Evolutionary conservation across 192 early-diverging fungal species (phyloP).

Genomic region (Phlyctochytrium bullatum): DNA sequence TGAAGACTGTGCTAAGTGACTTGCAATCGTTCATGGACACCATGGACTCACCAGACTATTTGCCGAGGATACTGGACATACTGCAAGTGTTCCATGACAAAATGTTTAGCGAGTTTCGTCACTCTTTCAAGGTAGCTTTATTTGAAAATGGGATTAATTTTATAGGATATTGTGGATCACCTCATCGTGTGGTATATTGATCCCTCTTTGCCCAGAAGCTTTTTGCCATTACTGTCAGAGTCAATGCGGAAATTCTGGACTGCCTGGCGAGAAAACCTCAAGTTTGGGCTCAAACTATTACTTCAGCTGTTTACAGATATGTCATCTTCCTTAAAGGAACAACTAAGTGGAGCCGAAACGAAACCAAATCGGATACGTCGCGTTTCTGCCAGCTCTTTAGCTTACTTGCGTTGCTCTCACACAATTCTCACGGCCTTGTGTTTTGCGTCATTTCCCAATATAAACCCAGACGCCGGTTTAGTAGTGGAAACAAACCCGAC

Average conservation of each 20-base stretch:
- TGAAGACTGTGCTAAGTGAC: conserved; percentile 18
- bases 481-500: conserved; percentile 4
- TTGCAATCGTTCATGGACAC: conserved; percentile 38
- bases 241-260: conserved; percentile 38
- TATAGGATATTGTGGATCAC: conserved; percentile 56
- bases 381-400: background rate
- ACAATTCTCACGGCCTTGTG: conserved; percentile 26
- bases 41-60: conserved; percentile 26
- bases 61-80: conserved; percentile 37
- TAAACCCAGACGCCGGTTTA: conserved; percentile 24
- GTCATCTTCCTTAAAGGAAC: conserved; percentile 7
- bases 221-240: conserved; percentile 45
- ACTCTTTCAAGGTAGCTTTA: conserved; percentile 28
- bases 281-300: conserved; percentile 51
- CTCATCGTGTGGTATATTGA: conserved; percentile 73
- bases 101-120: conserved; percentile 28
- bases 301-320: conserved; percentile 55
- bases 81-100: conserved; percentile 29
- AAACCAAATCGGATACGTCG: no score
- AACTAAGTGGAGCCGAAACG: background rate
- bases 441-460: conserved; percentile 24
- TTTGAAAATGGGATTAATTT: background rate
- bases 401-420: conserved; percentile 10
- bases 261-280: conserved; percentile 46
- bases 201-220: conserved; percentile 31